Evolutionary conservation across 1,284 basidiomycete genomes (phyloP).

Genomic region (Heterobasidion occidentale): DNA sequence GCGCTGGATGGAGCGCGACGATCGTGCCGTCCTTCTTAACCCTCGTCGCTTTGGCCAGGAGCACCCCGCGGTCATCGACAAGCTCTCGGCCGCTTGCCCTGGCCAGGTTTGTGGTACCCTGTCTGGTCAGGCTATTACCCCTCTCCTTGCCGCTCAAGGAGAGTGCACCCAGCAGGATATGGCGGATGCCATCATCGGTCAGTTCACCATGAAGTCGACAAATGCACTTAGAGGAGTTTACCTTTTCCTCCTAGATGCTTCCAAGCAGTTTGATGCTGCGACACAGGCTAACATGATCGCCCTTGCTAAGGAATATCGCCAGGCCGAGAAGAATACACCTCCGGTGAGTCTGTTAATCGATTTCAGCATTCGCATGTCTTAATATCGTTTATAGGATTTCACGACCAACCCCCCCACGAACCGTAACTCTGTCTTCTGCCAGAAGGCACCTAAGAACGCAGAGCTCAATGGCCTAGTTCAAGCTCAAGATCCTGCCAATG

Average conservation of each 20-base stretch:
- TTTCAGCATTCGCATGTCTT: neutral
- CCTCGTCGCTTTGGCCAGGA: conserved; percentile 50
- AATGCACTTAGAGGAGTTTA: neutral
- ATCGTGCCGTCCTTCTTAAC: conserved; percentile 33
- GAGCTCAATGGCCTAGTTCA: conserved; percentile 32
- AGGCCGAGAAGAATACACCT: conserved; percentile 57
- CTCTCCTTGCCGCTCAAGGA: conserved; percentile 45
- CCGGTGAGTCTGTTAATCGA: conserved; percentile 27
- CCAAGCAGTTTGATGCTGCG: conserved; percentile 41
- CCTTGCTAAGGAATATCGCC: conserved; percentile 47
- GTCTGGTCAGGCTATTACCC: conserved; percentile 36
- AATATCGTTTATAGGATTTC: conserved; percentile 34
- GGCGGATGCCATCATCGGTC: conserved; percentile 52
- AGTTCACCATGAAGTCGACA: conserved; percentile 7
- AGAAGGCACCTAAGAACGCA: conserved; percentile 28
- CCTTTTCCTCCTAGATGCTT: conserved; percentile 30
- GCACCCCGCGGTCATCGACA: conserved; percentile 38
- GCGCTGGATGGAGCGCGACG: conserved; percentile 40
- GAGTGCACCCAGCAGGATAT: conserved; percentile 56
- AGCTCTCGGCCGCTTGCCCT: conserved; percentile 38
- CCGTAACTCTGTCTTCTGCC: conserved; percentile 35
- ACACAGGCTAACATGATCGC: conserved; percentile 46
- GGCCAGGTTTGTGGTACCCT: conserved; percentile 44
- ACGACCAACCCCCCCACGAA: conserved; percentile 39
- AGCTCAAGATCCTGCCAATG: conserved; percentile 32